These are phyloP conservation scores for Eucalyptus leucophloia DNA, from an alignment of 345 rosid genomes.

Conservation along the genomic window DNA sequence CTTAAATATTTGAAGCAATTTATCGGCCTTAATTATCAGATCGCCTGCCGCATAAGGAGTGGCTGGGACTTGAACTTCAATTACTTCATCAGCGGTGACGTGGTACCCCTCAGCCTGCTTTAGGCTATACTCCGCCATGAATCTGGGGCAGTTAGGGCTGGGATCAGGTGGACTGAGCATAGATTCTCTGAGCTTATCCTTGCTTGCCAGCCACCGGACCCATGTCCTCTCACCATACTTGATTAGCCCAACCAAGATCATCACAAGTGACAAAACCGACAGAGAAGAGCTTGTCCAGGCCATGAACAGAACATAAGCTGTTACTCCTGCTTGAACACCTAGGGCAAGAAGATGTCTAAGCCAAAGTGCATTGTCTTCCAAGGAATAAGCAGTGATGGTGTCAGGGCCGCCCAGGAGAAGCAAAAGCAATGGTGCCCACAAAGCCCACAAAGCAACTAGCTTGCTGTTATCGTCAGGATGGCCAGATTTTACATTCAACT, in stretches of 20 bases:
- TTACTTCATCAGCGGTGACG: neutral
- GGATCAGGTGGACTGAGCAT: neutral
- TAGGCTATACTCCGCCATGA: neutral
- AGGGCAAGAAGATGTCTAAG: slow-evolving; percentile 7
- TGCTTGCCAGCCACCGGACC: neutral
- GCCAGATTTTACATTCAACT: neutral
- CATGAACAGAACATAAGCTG: slow-evolving; percentile 13
- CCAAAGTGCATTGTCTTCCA: slow-evolving; percentile 24
- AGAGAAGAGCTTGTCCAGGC: slow-evolving; percentile 4
- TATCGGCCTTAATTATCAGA: neutral
- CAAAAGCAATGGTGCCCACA: slow-evolving; percentile 21
- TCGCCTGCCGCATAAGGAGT: fast-evolving
- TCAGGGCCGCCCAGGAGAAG: slow-evolving; percentile 15
- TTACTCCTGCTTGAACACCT: neutral
- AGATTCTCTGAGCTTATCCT: neutral
- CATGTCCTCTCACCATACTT: neutral
- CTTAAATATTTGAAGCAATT: neutral
- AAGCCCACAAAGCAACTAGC: slow-evolving; percentile 11
- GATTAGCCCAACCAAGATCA: neutral
- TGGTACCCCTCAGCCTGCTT: neutral
- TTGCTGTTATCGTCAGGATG: neutral
- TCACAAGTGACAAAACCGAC: neutral
- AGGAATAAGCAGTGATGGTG: slow-evolving; percentile 7
- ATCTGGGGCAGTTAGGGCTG: neutral
- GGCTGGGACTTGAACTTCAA: neutral